phyloP scores from a whole-genome alignment of 2,329 filamentous ascomycete genomes.

The Epichloe aotearoae region DNA sequence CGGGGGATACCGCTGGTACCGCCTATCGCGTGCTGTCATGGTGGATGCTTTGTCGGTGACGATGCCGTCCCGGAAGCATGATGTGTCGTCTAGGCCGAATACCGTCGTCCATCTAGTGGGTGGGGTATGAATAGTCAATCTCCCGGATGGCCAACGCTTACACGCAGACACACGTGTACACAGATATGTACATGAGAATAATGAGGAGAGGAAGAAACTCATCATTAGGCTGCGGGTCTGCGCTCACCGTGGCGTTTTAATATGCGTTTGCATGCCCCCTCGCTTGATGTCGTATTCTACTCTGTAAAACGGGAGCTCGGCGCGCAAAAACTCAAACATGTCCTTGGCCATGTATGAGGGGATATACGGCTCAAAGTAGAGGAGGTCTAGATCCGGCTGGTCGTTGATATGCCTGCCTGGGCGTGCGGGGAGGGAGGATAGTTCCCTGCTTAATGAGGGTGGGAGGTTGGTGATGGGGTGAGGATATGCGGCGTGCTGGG shows the following conservation, averaged over 20 bases:
- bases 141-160: background rate
- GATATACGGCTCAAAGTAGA: constrained; percentile 66
- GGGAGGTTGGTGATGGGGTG: constrained; percentile 35
- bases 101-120: constrained; percentile 35
- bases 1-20: constrained; percentile 41
- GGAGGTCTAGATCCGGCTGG: constrained; percentile 56
- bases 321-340: constrained; percentile 58
- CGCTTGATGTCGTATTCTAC: constrained; percentile 62
- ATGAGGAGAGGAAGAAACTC: too few relatives aligned
- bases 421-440: constrained; percentile 34
- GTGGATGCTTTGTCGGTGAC: constrained; percentile 31
- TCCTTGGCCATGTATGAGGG: constrained; percentile 39
- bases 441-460: constrained; percentile 21
- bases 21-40: constrained; percentile 34
- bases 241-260: constrained; percentile 37
- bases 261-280: constrained; percentile 47
- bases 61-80: constrained; percentile 36
- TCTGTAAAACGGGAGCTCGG: constrained; percentile 62
- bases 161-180: background rate
- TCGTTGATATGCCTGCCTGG: constrained; percentile 46
- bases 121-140: background rate
- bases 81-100: constrained; percentile 49
- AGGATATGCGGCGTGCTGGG: constrained; percentile 34
- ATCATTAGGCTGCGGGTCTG: background rate
- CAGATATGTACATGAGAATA: background rate